These are phyloP conservation scores for Nasturtium officinale DNA, from an alignment of 345 rosid genomes.

Conservation along the genomic window DNA sequence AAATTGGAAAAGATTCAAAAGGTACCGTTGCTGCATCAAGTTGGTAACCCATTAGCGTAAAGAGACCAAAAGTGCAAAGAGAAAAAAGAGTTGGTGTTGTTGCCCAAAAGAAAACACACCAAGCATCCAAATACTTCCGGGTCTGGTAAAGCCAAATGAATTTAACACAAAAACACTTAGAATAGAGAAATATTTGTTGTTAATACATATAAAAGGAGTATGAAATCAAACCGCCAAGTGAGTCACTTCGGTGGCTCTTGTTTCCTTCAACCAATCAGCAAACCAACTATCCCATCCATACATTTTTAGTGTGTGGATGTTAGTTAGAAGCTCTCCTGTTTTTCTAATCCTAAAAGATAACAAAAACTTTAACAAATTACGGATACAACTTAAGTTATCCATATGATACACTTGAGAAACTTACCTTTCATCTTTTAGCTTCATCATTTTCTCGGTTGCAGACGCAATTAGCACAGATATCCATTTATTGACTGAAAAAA, in stretches of 20 bases:
- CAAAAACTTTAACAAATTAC: not conserved
- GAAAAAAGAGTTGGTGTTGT: slow-evolving; percentile 95
- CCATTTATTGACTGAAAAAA: slow-evolving; percentile 81
- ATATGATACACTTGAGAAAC: not conserved
- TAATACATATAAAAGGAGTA: not conserved
- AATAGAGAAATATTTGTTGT: not conserved
- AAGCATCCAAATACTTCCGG: slow-evolving; percentile 91
- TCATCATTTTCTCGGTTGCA: slow-evolving; percentile 96
- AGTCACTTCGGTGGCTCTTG: slow-evolving; percentile 77
- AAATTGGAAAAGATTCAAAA: slow-evolving; percentile 3
- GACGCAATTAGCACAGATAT: slow-evolving; percentile 78
- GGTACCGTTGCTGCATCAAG: slow-evolving; percentile 93
- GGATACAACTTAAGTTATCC: not conserved
- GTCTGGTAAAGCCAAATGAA: slow-evolving; percentile 54
- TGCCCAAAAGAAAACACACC: slow-evolving; percentile 99
- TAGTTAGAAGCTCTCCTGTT: slow-evolving; percentile 81
- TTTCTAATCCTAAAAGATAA: slow-evolving; percentile 69
- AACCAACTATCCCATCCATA: slow-evolving; percentile 85
- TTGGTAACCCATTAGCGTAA: slow-evolving; percentile 82
- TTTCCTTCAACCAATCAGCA: slow-evolving; percentile 75
- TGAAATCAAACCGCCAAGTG: slow-evolving; percentile 68
- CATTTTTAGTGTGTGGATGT: slow-evolving; percentile 87
- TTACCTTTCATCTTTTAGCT: slow-evolving; percentile 92
- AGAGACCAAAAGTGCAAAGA: slow-evolving; percentile 82
- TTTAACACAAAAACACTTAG: slow-evolving; percentile 3